Base-by-base conservation (phyloP, 2,329 filamentous ascomycete genomes). In the Aspergillus intermedius region DNA sequence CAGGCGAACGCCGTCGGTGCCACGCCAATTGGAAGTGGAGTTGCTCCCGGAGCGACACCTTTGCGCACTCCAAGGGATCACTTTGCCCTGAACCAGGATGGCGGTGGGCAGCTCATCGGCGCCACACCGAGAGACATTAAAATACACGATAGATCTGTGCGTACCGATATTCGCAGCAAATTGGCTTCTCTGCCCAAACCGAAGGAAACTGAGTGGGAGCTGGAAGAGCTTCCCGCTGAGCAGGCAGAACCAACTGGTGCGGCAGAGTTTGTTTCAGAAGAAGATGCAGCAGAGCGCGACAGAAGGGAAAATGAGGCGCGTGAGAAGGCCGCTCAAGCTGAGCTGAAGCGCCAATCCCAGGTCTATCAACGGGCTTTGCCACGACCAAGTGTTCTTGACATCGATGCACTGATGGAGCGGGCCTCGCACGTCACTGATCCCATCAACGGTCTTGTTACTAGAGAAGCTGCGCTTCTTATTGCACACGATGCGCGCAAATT, bases 151-250 rank as follows among this genome's bases (percentile, higher is more conserved):
- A 75, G 84, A 50, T 82, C 84, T 5, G 68, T 84, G 56, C 84
- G 84, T 40, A 79, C 81, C 51, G 81, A 85, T 54, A 74, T 98
- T 77, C 70, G 67, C 49, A 66, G 66, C 51, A 73, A 71, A 52
- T 63, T 98, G n/a, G 80, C 88, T 4, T 83, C 88, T 19, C 77
- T 98, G 13, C 93, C 93, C 1, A 94, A 88, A 62, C 93, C 93
- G 0, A 96, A 95, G 63, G 89, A 95, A 62, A 86, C 83, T 0
- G 91, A 96, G 56, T 97, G 88, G 86, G 93, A 97, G 58, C 81
- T 97, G 42, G 91, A 96, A 57, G 70, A 73, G 64, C 73, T 95
- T 30, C 91, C 91, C 0, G 89, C 94, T 37, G 90, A 95, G 54
- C 78, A 86, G 54, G 74, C 80, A 52, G 88, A 93, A 57, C 61